A percentile compares a stretch with the other conserved stretches of the same genome.
phyloP scores from a whole-genome alignment of 176 grass and related monocot genomes.

The Raddia distichophylla region DNA sequence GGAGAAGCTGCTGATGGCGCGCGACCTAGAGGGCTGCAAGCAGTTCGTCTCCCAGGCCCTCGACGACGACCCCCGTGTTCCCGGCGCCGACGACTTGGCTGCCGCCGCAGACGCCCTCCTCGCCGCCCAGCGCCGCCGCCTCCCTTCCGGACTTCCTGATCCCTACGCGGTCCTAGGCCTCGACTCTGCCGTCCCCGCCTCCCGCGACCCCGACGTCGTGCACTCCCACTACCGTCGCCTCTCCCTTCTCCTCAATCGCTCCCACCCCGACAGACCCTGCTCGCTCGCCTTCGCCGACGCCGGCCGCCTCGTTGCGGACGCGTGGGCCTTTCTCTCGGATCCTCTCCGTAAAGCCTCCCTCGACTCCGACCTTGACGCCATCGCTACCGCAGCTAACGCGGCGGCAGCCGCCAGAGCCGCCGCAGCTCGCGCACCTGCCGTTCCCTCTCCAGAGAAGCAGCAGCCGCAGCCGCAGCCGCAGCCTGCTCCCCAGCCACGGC shows the following conservation, averaged over 20 bases:
- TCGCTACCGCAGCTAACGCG: neutral
- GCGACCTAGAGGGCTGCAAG: slow-evolving; percentile 62
- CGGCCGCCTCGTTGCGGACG: slow-evolving; percentile 41
- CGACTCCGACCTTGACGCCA: slow-evolving; percentile 49
- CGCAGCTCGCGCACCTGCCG: neutral
- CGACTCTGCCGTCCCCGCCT: slow-evolving; percentile 41
- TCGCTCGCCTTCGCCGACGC: slow-evolving; percentile 46
- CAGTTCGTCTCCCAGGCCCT: slow-evolving; percentile 60
- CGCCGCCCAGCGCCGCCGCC: slow-evolving; percentile 31
- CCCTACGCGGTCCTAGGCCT: slow-evolving; percentile 61
- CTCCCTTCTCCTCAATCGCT: slow-evolving; percentile 47
- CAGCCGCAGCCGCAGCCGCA: neutral
- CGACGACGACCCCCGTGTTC: slow-evolving; percentile 45
- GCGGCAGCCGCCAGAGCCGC: neutral
- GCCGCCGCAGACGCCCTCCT: slow-evolving; percentile 56
- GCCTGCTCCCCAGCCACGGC: neutral
- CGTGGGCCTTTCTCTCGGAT: slow-evolving; percentile 58
- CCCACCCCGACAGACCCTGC: slow-evolving; percentile 22
- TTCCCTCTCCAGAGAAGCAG: neutral
- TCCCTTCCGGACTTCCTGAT: slow-evolving; percentile 39
- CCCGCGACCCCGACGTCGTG: slow-evolving; percentile 38
- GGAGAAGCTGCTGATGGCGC: slow-evolving; percentile 49
- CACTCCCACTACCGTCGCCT: slow-evolving; percentile 53
- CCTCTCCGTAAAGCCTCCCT: slow-evolving; percentile 52
- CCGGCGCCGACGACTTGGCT: slow-evolving; percentile 55